phyloP scores from a whole-genome alignment of 2,329 filamentous ascomycete species.

The Sporothrix dimorphospora region DNA sequence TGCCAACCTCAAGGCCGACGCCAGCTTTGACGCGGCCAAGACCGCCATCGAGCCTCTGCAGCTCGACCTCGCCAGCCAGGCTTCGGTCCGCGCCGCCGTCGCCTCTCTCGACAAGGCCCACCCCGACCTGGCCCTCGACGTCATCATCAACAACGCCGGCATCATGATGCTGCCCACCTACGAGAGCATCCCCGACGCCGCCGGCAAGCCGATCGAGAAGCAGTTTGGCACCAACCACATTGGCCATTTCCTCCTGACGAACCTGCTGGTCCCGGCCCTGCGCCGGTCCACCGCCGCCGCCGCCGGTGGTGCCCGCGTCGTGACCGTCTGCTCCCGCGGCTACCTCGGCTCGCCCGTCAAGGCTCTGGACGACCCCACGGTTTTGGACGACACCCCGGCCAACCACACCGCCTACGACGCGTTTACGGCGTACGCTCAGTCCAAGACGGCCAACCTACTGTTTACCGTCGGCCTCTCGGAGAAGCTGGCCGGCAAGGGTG shows the following conservation, averaged over 20 bases:
- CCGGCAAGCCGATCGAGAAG: constrained; percentile 40
- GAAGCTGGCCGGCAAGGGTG: constrained; percentile 39
- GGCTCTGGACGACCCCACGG: constrained; percentile 51
- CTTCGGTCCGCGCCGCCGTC: constrained; percentile 44
- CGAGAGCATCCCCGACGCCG: constrained; percentile 40
- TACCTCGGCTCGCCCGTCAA: constrained; percentile 48
- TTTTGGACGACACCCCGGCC: constrained; percentile 41
- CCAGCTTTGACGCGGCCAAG: constrained; percentile 35
- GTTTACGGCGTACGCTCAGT: constrained; percentile 52
- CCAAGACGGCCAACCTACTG: constrained; percentile 56
- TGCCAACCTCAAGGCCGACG: constrained; percentile 23
- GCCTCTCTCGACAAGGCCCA: constrained; percentile 39
- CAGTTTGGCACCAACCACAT: constrained; percentile 56
- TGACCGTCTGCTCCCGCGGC: constrained; percentile 49
- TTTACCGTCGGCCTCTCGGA: constrained; percentile 48
- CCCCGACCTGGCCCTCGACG: constrained; percentile 42
- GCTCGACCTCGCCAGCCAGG: constrained; percentile 45
- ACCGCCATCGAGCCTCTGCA: constrained; percentile 40
- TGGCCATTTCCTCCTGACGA: constrained; percentile 54
- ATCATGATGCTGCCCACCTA: constrained; percentile 42
- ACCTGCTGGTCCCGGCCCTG: constrained; percentile 51
- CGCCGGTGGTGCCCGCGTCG: constrained; percentile 41
- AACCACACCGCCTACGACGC: constrained; percentile 36
- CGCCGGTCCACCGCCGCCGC: constrained; percentile 38
- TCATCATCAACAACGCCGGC: constrained; percentile 49